These are phyloP conservation scores for Astragalus glycyphyllos DNA, from an alignment of 306 rosid species.

Conservation along the genomic window DNA sequence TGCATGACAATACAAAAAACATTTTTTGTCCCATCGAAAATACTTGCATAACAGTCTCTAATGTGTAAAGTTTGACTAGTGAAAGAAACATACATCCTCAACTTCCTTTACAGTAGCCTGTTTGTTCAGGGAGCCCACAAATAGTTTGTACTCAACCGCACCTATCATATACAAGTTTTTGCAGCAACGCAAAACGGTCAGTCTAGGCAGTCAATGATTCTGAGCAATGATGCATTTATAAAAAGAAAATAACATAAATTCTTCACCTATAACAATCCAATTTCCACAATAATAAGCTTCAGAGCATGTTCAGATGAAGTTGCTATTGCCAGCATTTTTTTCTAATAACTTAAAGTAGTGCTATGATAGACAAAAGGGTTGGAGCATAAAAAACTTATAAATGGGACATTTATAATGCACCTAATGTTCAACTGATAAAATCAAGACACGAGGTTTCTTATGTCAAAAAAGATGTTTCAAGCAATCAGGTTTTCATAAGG, in stretches of 20 bases:
- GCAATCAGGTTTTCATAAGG: constrained; percentile 18
- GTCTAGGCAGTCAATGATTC: constrained; percentile 28
- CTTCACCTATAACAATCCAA: constrained; percentile 19
- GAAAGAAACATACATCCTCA: constrained; percentile 74
- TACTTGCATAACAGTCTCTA: constrained; percentile 13
- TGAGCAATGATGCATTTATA: not conserved
- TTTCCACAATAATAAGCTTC: constrained; percentile 10
- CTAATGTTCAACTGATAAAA: constrained; percentile 25
- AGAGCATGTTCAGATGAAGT: constrained; percentile 31
- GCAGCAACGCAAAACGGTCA: constrained; percentile 47
- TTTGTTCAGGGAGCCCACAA: constrained; percentile 93
- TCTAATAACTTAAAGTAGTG: not conserved
- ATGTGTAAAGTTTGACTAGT: constrained; percentile 37
- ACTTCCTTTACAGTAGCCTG: constrained; percentile 89
- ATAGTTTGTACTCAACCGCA: constrained; percentile 94
- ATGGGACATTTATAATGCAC: not conserved
- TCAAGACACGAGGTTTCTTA: not conserved
- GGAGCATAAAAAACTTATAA: constrained; percentile 24
- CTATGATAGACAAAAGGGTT: not conserved
- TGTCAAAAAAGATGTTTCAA: constrained; percentile 23
- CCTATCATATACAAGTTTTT: constrained; percentile 58
- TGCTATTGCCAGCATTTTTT: not conserved
- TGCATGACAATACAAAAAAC: constrained; percentile 21
- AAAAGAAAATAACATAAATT: constrained; percentile 10
- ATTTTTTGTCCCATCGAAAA: constrained; percentile 13